phyloP scores from a whole-genome alignment of 306 rosid genomes.

The Begonia masoniana region DNA sequence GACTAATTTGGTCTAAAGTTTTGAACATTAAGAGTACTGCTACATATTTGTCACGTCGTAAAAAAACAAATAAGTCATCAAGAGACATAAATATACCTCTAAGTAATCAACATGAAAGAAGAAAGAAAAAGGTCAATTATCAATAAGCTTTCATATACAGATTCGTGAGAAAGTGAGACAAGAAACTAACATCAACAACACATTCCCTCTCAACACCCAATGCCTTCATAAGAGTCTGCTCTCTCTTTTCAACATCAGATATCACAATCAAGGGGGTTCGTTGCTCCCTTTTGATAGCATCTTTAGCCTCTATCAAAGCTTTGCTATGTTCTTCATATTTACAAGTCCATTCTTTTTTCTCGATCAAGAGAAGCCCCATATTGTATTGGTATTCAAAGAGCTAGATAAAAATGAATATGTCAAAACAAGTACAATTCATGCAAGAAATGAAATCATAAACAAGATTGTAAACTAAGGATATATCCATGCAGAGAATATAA shows the following conservation, averaged over 20 bases:
- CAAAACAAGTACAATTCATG: too few relatives aligned
- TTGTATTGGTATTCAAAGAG: conserved; percentile 89
- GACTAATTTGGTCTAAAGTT: too few relatives aligned
- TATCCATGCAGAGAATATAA: too few relatives aligned
- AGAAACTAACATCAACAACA: conserved; percentile 75
- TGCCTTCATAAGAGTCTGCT: conserved; percentile 76
- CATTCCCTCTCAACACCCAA: conserved; percentile 96
- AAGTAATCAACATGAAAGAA: too few relatives aligned
- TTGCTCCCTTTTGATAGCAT: conserved; percentile 56
- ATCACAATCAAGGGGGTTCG: conserved; percentile 53
- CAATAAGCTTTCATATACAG: too few relatives aligned
- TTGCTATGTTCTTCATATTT: conserved; percentile 43
- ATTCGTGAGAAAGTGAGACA: not conserved
- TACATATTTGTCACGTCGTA: too few relatives aligned
- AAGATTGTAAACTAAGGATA: too few relatives aligned
- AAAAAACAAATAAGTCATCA: too few relatives aligned
- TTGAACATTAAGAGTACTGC: too few relatives aligned
- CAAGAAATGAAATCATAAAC: not conserved
- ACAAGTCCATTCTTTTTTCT: conserved; percentile 82
- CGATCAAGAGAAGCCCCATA: conserved; percentile 96
- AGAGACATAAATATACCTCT: too few relatives aligned
- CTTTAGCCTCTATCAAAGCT: conserved; percentile 46
- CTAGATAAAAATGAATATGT: conserved; percentile 20
- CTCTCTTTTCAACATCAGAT: conserved; percentile 71
- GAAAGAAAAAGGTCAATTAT: too few relatives aligned